phyloP scores from a whole-genome alignment of 2,329 filamentous ascomycete genomes.

The Trichoderma hamatum region DNA sequence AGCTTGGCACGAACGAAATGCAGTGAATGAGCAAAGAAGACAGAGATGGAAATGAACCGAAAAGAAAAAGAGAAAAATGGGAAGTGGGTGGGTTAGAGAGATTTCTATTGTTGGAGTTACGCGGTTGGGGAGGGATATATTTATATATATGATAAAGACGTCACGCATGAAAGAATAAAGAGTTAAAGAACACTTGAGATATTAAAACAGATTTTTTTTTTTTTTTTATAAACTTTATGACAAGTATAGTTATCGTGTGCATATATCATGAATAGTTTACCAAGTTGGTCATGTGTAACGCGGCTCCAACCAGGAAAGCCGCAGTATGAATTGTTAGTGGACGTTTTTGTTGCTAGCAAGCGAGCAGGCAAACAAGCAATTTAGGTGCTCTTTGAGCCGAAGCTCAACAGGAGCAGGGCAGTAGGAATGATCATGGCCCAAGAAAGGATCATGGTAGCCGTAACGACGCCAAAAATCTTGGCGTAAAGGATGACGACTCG shows the following conservation, averaged over 20 bases:
- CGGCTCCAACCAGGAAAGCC: not conserved
- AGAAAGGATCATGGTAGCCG: slow-evolving; percentile 53
- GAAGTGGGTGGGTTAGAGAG: not conserved
- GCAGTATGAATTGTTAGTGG: not conserved
- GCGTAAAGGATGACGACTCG: slow-evolving; percentile 74
- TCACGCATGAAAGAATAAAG: slow-evolving; percentile 25
- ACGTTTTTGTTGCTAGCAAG: not conserved
- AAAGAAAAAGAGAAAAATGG: not conserved
- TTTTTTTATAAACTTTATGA: not conserved
- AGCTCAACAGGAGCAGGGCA: slow-evolving; percentile 46
- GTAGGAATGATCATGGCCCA: slow-evolving; percentile 54
- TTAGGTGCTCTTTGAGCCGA: slow-evolving; percentile 9
- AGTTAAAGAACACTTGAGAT: slow-evolving; percentile 14
- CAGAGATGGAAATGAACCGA: slow-evolving; percentile 5
- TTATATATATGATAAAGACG: slow-evolving; percentile 24
- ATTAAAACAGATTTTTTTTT: slow-evolving; percentile 9
- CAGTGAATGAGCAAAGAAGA: slow-evolving; percentile 18
- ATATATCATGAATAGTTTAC: not conserved
- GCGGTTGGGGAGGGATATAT: slow-evolving; percentile 15
- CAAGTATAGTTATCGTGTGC: not conserved
- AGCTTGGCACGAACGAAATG: slow-evolving; percentile 2
- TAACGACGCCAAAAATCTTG: slow-evolving; percentile 66
- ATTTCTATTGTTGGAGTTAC: slow-evolving; percentile 18
- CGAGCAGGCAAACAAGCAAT: not conserved
- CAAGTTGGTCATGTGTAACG: not conserved